Base-by-base conservation (phyloP, 2,329 filamentous ascomycete genomes). In the Pseudocercospora eumusae region DNA sequence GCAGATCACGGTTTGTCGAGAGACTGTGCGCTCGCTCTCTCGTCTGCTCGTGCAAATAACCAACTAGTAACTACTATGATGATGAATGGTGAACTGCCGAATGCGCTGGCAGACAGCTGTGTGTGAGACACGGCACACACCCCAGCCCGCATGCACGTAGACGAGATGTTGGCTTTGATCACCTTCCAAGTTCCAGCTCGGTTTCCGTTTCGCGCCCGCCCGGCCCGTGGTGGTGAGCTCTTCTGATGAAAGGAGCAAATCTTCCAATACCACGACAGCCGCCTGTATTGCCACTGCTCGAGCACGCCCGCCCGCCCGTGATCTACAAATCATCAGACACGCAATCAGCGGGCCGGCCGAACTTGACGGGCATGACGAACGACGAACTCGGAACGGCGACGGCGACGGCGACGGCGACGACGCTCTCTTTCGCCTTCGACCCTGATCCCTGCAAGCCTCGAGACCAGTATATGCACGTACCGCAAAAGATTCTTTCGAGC, bases 311-410 rank as follows among this genome's bases (percentile, higher is more conserved):
- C 44, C 15, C 28, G 20, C 25, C 40, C 8, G 18, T 31, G 52
- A 23, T 21, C 11, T n/a, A n/a, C 42, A 21, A 21, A 49, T 57
- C 36, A 15, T 6, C 23, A 25, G 23, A 63, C 60, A 60, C 63
- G 63, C 60, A 65, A 60, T 57, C 60, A 57, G 56, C 55, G 55
- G 55, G 56, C 60, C 59, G 60, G 21, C 15, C 13, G 45, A 28
- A 55, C 23, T 58, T 54, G 54, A 31, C 52, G 45, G 44, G 40
- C 59, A 55, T 54, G 49, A 60, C 57, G 49, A 60, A 52, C n/a
- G n/a, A n/a, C n/a, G n/a, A n/a, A n/a, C n/a, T n/a, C n/a, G n/a
- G n/a, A n/a, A n/a, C n/a, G n/a, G n/a, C n/a, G n/a, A 25, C 44
- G 50, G n/a, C 33, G 33, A 36, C 13, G n/a, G n/a, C n/a, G n/a